Percentiles rank a stretch among this genome's conserved stretches.
Evolutionary conservation across 306 rosid species (phyloP).

Genomic region (Pyrus communis): DNA sequence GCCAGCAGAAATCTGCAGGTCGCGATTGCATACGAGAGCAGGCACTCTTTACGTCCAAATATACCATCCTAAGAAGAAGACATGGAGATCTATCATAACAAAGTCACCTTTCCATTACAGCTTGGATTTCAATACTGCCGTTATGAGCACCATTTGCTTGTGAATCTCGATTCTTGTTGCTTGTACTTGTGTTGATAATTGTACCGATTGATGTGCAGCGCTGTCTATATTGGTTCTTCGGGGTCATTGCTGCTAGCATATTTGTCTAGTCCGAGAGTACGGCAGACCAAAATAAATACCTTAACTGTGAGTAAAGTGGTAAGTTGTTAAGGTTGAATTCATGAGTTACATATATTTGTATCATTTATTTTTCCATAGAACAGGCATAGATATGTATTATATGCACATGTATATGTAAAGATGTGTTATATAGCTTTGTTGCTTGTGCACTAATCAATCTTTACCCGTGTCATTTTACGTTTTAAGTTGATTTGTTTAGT

Average conservation of each 20-base stretch:
- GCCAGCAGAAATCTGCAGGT: conserved; percentile 33
- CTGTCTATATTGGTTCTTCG: neutral
- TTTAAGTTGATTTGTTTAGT: no score
- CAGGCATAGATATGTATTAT: no score
- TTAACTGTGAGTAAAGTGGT: neutral
- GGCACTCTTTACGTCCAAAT: conserved; percentile 64
- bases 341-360: neutral
- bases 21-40: conserved; percentile 43
- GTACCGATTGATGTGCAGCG: conserved; percentile 22
- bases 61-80: conserved; percentile 64
- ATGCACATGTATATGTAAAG: neutral
- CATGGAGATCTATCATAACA: conserved; percentile 57
- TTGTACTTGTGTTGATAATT: conserved; percentile 15
- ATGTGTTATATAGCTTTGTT: neutral
- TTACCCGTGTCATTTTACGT: no score
- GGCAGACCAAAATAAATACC: neutral
- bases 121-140: conserved; percentile 51
- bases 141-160: conserved; percentile 55
- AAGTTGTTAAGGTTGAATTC: neutral
- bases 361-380: neutral
- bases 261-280: conserved; percentile 7
- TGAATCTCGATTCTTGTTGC: conserved; percentile 25
- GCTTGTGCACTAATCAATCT: no score
- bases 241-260: neutral
- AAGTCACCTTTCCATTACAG: conserved; percentile 53